Evolutionary conservation across 768 basidiomycete species (phyloP).

Genomic region (Cystobasidium tubakii): DNA sequence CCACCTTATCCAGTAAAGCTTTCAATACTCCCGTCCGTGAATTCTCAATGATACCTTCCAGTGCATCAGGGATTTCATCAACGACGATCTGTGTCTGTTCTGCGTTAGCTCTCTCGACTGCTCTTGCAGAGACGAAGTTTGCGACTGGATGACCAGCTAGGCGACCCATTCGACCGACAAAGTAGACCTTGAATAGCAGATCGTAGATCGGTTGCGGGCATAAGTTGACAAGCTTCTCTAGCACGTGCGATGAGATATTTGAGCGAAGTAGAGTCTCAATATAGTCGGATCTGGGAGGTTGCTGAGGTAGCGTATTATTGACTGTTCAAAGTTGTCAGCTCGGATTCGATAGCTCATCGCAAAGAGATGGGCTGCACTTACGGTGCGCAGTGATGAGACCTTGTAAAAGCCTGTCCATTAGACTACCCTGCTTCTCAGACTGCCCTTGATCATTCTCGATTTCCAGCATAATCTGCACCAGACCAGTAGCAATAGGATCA

Average conservation of each 20-base stretch:
- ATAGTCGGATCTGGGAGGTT: conserved; percentile 65
- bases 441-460: conserved; percentile 66
- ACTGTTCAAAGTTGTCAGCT: conserved; percentile 28
- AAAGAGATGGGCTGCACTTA: no score
- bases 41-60: conserved; percentile 57
- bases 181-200: conserved; percentile 70
- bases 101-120: conserved; percentile 60
- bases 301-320: conserved; percentile 19
- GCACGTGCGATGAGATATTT: conserved; percentile 77
- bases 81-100: conserved; percentile 58
- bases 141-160: conserved; percentile 81
- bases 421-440: conserved; percentile 60
- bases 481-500: conserved; percentile 36
- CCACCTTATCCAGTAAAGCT: conserved; percentile 65
- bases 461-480: conserved; percentile 56
- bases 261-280: conserved; percentile 75
- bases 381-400: conserved; percentile 61
- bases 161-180: conserved; percentile 63
- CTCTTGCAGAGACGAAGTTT: conserved; percentile 85
- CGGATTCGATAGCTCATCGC: conserved; percentile 37
- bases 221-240: conserved; percentile 69
- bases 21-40: conserved; percentile 71
- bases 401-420: conserved; percentile 73
- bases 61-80: conserved; percentile 57
- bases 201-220: conserved; percentile 62